Percentiles rank a stretch among this genome's conserved stretches.
These are phyloP conservation scores for Kuraishia piskuri DNA, from an alignment of 805 yeast genomes.

Conservation along the genomic window DNA sequence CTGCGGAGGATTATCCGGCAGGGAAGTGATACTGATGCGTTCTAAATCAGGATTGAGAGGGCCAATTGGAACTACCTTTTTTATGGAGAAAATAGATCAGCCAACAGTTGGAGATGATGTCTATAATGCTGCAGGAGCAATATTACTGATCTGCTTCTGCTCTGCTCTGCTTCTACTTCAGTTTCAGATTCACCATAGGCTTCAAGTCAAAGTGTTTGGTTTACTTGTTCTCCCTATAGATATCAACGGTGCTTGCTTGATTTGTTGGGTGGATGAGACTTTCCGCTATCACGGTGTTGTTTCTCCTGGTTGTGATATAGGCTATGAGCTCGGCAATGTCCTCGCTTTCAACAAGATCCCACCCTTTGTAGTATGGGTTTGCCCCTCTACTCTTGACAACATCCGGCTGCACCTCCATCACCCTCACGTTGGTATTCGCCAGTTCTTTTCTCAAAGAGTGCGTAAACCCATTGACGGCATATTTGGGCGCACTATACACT, in stretches of 20 bases:
- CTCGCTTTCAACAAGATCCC: conserved; percentile 46
- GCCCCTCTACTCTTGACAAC: conserved; percentile 63
- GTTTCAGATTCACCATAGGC: too few relatives aligned
- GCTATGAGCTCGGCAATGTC: conserved; percentile 57
- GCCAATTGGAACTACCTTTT: too few relatives aligned
- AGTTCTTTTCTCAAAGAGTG: conserved; percentile 63
- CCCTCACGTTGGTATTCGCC: conserved; percentile 59
- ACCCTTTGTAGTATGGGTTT: conserved; percentile 43
- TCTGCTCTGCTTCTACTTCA: too few relatives aligned
- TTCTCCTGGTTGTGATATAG: conserved; percentile 47
- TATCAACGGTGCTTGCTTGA: conserved; percentile 53
- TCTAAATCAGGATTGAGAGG: too few relatives aligned
- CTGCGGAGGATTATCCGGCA: too few relatives aligned
- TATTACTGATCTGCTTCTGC: too few relatives aligned
- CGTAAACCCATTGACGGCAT: conserved; percentile 52
- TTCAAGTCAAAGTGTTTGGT: too few relatives aligned
- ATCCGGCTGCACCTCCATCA: conserved; percentile 62
- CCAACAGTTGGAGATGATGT: too few relatives aligned
- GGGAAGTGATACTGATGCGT: too few relatives aligned
- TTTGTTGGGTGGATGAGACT: conserved; percentile 65
- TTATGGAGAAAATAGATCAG: too few relatives aligned
- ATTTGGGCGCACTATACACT: conserved; percentile 65
- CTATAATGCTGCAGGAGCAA: too few relatives aligned
- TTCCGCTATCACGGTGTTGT: conserved; percentile 58
- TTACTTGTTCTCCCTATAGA: too few relatives aligned